These are phyloP conservation scores for Eimeria zaria DNA, from an alignment of 169 alveolate genomes.

Conservation along the genomic window DNA sequence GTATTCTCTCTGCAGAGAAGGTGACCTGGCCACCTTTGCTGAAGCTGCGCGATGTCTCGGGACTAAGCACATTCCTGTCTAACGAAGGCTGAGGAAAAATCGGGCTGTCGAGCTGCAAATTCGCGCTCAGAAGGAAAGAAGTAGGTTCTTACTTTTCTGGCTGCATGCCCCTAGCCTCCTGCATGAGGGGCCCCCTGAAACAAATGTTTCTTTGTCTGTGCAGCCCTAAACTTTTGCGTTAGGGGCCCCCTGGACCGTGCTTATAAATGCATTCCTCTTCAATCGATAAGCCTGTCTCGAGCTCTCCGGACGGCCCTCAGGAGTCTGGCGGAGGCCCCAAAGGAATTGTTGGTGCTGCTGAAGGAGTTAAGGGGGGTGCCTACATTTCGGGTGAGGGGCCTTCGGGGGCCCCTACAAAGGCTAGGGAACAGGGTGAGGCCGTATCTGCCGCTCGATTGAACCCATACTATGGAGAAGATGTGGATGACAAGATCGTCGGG, in stretches of 20 bases:
- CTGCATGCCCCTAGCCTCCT: not conserved
- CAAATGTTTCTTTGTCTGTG: not conserved
- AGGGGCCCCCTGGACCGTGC: not conserved
- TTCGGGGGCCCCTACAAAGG: not conserved
- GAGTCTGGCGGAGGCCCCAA: not conserved
- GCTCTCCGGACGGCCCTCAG: not conserved
- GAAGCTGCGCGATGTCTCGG: not conserved
- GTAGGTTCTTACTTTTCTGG: not conserved
- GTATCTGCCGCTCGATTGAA: constrained; percentile 1
- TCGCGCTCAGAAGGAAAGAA: not conserved
- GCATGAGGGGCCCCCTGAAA: not conserved
- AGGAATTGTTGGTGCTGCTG: not conserved
- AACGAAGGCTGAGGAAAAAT: not conserved
- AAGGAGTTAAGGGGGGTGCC: not conserved
- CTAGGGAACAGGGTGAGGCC: not conserved
- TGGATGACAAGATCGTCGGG: constrained; percentile 55
- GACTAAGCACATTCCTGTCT: not conserved
- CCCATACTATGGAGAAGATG: constrained; percentile 63
- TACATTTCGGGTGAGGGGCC: not conserved
- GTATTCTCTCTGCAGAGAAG: not conserved
- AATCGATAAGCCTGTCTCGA: not conserved
- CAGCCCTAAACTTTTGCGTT: not conserved
- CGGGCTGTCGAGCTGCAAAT: not conserved
- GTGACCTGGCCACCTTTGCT: not conserved
- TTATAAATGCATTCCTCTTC: not conserved